These are phyloP conservation scores for Fragilariopsis cylindrus DNA, from an alignment of 108 stramenopile species.

Conservation along the genomic window DNA sequence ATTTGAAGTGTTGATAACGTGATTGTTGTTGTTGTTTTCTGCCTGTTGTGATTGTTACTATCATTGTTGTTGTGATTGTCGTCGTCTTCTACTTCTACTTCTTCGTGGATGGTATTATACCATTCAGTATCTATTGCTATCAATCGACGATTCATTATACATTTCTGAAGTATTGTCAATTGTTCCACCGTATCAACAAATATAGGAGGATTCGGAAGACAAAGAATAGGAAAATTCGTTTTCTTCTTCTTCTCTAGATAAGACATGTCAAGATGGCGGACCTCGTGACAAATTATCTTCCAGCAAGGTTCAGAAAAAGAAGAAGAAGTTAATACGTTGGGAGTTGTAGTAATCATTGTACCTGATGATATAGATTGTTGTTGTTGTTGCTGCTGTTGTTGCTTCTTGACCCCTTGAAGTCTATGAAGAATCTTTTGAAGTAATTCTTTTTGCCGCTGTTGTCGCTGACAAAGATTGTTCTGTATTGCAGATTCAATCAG, in stretches of 20 bases:
- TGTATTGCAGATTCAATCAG: neutral
- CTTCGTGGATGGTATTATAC: neutral
- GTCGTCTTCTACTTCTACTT: neutral
- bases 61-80: neutral
- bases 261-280: neutral
- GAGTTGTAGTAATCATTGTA: neutral
- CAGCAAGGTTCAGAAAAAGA: neutral
- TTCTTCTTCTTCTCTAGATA: neutral
- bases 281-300: neutral
- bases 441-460: neutral
- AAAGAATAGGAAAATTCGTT: neutral
- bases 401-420: neutral
- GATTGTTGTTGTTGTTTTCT: neutral
- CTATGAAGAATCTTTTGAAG: neutral
- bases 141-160: conserved; percentile 17
- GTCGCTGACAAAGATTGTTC: neutral
- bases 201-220: conserved; percentile 7
- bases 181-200: conserved; percentile 1
- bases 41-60: neutral
- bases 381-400: neutral
- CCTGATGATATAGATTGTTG: neutral
- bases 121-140: conserved; percentile 41
- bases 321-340: neutral
- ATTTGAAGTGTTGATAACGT: conserved; percentile 1
- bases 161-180: neutral